phyloP scores from a whole-genome alignment of 2,329 filamentous ascomycete species.

The Nemania serpens region DNA sequence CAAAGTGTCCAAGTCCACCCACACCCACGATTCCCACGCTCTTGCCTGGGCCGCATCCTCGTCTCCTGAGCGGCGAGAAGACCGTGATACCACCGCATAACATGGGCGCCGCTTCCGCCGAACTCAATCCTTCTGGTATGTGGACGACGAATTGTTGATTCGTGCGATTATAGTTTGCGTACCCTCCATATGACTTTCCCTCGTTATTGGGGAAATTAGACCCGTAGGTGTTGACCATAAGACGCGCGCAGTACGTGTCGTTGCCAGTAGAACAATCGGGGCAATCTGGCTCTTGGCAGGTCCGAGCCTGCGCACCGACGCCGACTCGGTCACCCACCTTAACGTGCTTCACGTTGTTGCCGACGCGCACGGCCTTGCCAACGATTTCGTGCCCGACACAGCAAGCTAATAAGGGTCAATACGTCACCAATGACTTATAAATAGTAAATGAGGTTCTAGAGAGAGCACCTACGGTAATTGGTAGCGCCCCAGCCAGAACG shows the following conservation, averaged over 20 bases:
- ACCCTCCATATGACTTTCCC: conserved; percentile 64
- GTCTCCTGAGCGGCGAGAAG: conserved; percentile 64
- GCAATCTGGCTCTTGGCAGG: conserved; percentile 55
- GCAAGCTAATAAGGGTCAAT: conserved; percentile 44
- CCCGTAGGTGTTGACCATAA: conserved; percentile 58
- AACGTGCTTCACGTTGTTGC: conserved; percentile 58
- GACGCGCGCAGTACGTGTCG: conserved; percentile 48
- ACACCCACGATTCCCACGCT: conserved; percentile 70
- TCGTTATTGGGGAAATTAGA: conserved; percentile 54
- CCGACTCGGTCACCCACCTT: conserved; percentile 46
- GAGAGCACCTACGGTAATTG: conserved; percentile 44
- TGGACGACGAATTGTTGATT: conserved; percentile 53
- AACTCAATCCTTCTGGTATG: conserved; percentile 49
- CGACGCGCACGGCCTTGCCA: conserved; percentile 61
- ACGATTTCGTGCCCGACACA: conserved; percentile 70
- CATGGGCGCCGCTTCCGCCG: conserved; percentile 61
- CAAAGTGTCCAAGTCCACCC: conserved; percentile 72
- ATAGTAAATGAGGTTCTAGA: background rate
- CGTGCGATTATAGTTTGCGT: conserved; percentile 44
- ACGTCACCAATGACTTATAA: background rate
- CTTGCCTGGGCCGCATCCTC: conserved; percentile 70
- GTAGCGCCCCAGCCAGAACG: conserved; percentile 57
- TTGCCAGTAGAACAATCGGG: conserved; percentile 47
- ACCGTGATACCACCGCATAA: conserved; percentile 73
- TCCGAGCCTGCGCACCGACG: conserved; percentile 63